Percentiles rank a stretch among this genome's conserved stretches.
phyloP scores from a whole-genome alignment of 2,329 filamentous ascomycete genomes.

The Aspergillus vadensis region DNA sequence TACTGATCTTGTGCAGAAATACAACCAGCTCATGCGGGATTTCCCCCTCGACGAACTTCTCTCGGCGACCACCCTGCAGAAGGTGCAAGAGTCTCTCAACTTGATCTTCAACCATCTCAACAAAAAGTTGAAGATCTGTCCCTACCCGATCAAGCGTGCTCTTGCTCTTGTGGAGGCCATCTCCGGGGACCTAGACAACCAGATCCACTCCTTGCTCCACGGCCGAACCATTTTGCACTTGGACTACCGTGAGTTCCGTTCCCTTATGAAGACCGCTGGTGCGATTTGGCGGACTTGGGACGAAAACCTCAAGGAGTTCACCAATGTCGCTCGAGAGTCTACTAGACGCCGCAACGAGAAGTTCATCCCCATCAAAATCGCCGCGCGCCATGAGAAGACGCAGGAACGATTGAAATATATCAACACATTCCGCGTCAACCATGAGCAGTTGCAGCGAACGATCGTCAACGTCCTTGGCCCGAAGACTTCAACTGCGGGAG shows the following conservation, averaged over 20 bases:
- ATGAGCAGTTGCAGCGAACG: conserved; percentile 94
- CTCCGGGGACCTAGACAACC: conserved; percentile 84
- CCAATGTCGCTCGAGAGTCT: conserved; percentile 93
- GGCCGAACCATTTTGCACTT: conserved; percentile 88
- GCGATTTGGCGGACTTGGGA: conserved; percentile 93
- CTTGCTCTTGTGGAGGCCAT: conserved; percentile 96
- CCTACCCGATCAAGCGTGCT: conserved; percentile 89
- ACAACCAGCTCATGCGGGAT: conserved; percentile 98
- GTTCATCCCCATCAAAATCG: conserved; percentile 98
- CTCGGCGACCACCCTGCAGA: conserved; percentile 84
- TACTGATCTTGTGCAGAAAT: conserved; percentile 94
- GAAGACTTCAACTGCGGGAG: conserved; percentile 61
- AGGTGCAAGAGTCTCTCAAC: conserved; percentile 83
- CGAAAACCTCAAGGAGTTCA: conserved; percentile 95
- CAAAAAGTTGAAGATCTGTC: conserved; percentile 95
- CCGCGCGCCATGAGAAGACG: conserved; percentile 80
- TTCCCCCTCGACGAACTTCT: conserved; percentile 94
- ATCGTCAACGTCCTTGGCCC: conserved; percentile 96
- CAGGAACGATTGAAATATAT: conserved; percentile 93
- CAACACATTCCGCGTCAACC: conserved; percentile 89
- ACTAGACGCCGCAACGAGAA: conserved; percentile 92
- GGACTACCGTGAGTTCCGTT: conserved; percentile 86
- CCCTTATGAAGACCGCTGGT: conserved; percentile 79
- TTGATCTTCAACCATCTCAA: conserved; percentile 94
- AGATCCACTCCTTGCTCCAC: conserved; percentile 80